Evolutionary conservation across 768 basidiomycete species (phyloP).

Genomic region (Tulasnella sp.): DNA sequence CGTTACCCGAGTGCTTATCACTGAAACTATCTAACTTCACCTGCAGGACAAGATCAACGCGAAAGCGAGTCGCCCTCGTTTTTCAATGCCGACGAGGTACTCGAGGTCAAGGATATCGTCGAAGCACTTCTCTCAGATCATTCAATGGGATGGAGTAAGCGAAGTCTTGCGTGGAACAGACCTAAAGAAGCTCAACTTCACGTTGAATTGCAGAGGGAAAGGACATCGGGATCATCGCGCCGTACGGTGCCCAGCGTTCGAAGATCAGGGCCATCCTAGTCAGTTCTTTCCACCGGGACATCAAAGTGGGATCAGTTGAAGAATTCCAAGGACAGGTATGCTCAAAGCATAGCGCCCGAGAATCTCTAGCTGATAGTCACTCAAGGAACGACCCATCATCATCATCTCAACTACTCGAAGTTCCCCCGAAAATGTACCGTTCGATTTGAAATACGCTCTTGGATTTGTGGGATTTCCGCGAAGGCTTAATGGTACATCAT

Average conservation of each 20-base stretch:
- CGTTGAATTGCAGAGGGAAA: neutral
- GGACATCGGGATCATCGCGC: constrained; percentile 21
- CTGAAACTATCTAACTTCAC: neutral
- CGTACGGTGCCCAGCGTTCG: constrained; percentile 11
- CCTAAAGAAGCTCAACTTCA: neutral
- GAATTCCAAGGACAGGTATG: constrained; percentile 24
- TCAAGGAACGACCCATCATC: constrained; percentile 28
- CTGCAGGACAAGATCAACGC: constrained; percentile 19
- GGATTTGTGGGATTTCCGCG: constrained; percentile 26
- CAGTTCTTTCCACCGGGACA: neutral
- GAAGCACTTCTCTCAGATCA: constrained; percentile 16
- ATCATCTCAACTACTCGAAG: constrained; percentile 30
- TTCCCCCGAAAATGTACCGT: constrained; percentile 6
- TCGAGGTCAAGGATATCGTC: constrained; percentile 43
- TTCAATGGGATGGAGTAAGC: neutral
- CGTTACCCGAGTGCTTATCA: neutral
- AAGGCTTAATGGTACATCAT: constrained; percentile 26
- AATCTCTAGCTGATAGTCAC: neutral
- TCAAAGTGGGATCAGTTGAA: constrained; percentile 19
- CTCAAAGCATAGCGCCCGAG: neutral
- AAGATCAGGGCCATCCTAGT: neutral
- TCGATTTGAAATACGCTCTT: constrained; percentile 22
- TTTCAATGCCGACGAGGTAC: constrained; percentile 24
- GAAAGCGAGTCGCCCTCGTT: constrained; percentile 23
- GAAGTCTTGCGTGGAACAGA: neutral